Evolutionary conservation across 768 basidiomycete species (phyloP).

Genomic region (Podaxis rugospora): DNA sequence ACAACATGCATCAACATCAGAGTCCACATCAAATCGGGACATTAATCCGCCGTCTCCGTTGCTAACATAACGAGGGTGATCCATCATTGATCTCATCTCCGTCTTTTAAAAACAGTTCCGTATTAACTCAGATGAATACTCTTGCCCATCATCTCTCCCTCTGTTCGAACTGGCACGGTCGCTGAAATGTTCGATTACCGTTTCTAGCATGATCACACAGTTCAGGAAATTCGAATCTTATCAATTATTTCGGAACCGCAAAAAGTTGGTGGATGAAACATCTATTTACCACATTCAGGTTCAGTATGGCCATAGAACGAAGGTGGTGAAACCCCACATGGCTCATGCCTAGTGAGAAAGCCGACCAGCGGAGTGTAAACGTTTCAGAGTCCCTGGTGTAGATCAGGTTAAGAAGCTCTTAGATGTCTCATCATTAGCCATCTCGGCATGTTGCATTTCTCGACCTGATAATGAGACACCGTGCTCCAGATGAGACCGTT

Average conservation of each 20-base stretch:
- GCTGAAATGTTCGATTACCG: neutral
- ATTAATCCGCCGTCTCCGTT: neutral
- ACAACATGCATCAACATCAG: neutral
- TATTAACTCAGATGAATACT: neutral
- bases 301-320: neutral
- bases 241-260: neutral
- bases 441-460: neutral
- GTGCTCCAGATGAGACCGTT: no score
- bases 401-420: neutral
- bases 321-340: neutral
- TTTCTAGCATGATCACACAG: neutral
- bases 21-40: neutral
- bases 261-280: neutral
- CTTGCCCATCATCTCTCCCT: neutral
- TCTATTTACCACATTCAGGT: neutral
- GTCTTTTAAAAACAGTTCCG: neutral
- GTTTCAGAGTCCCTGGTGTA: conserved; percentile 2
- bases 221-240: neutral
- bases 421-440: neutral
- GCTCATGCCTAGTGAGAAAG: neutral
- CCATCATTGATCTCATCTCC: neutral
- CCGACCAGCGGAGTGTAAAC: neutral
- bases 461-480: no score
- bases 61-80: neutral
- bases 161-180: neutral